Percentiles rank a stretch among this genome's conserved stretches.
Evolutionary conservation across 192 early-diverging fungal genomes (phyloP).

Genomic region (Martensiomyces pterosporus): DNA sequence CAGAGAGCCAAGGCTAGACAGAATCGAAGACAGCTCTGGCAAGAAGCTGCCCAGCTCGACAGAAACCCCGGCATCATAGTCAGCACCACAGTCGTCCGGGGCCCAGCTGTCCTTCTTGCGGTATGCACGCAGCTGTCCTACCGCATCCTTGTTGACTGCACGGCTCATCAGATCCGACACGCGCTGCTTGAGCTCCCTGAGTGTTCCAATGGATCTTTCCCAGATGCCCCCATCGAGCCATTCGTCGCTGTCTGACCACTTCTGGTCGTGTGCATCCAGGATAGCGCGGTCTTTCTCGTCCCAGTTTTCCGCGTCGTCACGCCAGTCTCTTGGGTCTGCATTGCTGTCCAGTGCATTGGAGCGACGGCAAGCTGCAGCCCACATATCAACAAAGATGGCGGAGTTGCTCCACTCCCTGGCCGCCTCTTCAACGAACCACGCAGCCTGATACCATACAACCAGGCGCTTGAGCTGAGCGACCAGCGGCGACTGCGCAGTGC

Average conservation of each 20-base stretch:
- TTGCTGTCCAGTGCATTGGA: constrained; percentile 9
- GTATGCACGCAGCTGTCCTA: constrained; percentile 35
- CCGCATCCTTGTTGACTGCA: constrained; percentile 32
- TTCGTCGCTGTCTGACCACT: constrained; percentile 14
- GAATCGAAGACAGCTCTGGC: constrained; percentile 20
- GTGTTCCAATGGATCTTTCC: constrained; percentile 32
- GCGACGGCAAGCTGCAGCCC: constrained; percentile 37
- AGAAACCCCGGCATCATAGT: constrained; percentile 7
- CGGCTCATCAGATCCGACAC: constrained; percentile 27
- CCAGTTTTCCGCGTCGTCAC: neutral
- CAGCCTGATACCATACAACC: constrained; percentile 42
- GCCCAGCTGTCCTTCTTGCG: constrained; percentile 40
- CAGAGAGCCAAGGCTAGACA: constrained; percentile 11
- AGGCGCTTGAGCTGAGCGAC: constrained; percentile 30
- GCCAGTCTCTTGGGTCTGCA: constrained; percentile 42
- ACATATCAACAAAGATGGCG: constrained; percentile 31
- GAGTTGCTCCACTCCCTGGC: constrained; percentile 46
- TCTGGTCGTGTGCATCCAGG: neutral
- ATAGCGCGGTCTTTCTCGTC: neutral
- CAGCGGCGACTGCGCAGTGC: constrained; percentile 22
- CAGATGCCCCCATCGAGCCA: constrained; percentile 47
- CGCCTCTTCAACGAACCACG: constrained; percentile 45
- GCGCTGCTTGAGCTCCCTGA: constrained; percentile 28
- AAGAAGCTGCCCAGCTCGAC: constrained; percentile 19
- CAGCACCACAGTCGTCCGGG: neutral